A percentile compares a stretch with the other conserved stretches of the same genome.
phyloP scores from a whole-genome alignment of 805 yeast species.

The Komagataella mondaviorum region DNA sequence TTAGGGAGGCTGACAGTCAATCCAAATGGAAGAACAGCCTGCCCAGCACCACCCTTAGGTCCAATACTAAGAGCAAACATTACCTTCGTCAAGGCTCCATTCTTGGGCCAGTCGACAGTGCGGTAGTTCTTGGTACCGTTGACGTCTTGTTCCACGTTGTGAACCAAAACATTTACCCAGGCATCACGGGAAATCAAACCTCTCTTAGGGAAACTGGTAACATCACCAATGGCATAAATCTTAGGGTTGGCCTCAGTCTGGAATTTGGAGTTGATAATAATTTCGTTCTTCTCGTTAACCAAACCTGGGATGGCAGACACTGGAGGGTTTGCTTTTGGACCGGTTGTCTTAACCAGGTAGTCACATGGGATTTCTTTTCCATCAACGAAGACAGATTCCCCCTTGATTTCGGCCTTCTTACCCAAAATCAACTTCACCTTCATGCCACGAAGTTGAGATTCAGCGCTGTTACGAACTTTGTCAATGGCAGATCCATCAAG shows the following conservation, averaged over 20 bases:
- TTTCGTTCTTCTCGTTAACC: conserved; percentile 5
- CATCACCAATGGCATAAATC: conserved; percentile 21
- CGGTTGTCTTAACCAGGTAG: conserved; percentile 4
- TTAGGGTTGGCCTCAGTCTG: conserved; percentile 7
- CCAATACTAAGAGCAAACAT: conserved; percentile 11
- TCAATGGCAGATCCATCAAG: conserved; percentile 2
- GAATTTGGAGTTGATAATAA: conserved; percentile 10
- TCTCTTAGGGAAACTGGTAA: conserved; percentile 11
- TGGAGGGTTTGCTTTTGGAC: conserved; percentile 2
- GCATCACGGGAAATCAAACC: conserved; percentile 7
- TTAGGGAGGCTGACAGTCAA: conserved; percentile 11
- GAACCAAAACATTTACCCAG: conserved; percentile 6
- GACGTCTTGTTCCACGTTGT: conserved; percentile 7
- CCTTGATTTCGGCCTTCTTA: conserved; percentile 3
- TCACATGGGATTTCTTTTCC: conserved; percentile 5
- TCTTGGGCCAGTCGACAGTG: conserved; percentile 1
- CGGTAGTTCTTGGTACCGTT: not conserved
- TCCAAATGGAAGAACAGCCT: conserved; percentile 9
- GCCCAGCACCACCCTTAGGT: conserved; percentile 13
- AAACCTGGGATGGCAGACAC: conserved; percentile 1
- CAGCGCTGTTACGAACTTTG: conserved; percentile 1
- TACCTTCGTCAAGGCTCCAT: not conserved
- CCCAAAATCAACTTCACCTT: conserved; percentile 8
- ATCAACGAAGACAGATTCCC: not conserved
- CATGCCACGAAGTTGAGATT: conserved; percentile 2